A percentile compares a stretch with the other conserved stretches of the same genome.
These are phyloP conservation scores for Saccharomycopsis sp. DNA, from an alignment of 805 yeast genomes.

Conservation along the genomic window DNA sequence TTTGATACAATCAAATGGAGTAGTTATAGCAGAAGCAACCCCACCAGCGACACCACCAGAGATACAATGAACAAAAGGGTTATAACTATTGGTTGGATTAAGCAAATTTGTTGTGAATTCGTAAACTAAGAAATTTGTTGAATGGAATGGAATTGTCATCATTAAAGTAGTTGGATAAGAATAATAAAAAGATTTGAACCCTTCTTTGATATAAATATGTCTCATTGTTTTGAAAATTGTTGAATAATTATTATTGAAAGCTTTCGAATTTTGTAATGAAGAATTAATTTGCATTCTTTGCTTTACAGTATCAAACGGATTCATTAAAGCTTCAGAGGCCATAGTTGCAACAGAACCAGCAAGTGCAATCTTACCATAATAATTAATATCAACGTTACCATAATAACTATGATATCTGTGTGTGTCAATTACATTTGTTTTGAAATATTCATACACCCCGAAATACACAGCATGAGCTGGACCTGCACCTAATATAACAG, in stretches of 20 bases:
- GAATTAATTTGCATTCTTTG: conserved; percentile 79
- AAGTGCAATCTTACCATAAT: conserved; percentile 36
- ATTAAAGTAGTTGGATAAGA: conserved; percentile 91
- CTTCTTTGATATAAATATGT: conserved; percentile 53
- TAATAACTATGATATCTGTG: conserved; percentile 51
- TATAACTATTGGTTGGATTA: conserved; percentile 72
- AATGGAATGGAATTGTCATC: conserved; percentile 92
- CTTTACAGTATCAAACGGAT: conserved; percentile 91
- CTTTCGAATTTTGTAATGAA: conserved; percentile 26
- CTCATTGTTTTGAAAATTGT: conserved; percentile 34
- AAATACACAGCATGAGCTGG: conserved; percentile 98
- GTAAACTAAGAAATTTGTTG: conserved; percentile 86
- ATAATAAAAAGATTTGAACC: conserved; percentile 72
- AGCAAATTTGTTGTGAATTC: conserved; percentile 62
- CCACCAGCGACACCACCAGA: conserved; percentile 95
- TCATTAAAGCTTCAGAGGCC: conserved; percentile 91
- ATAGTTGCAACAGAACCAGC: conserved; percentile 93
- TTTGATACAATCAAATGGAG: conserved; percentile 90
- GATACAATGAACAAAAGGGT: conserved; percentile 86
- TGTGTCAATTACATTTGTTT: conserved; percentile 31
- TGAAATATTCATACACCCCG: conserved; percentile 78
- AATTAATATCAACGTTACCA: conserved; percentile 1
- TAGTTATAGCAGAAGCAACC: conserved; percentile 87
- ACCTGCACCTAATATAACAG: conserved; percentile 93
- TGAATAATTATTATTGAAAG: conserved; percentile 19